Evolutionary conservation across 192 early-diverging fungal species (phyloP).

Genomic region (Coemansia guatemalensis): DNA sequence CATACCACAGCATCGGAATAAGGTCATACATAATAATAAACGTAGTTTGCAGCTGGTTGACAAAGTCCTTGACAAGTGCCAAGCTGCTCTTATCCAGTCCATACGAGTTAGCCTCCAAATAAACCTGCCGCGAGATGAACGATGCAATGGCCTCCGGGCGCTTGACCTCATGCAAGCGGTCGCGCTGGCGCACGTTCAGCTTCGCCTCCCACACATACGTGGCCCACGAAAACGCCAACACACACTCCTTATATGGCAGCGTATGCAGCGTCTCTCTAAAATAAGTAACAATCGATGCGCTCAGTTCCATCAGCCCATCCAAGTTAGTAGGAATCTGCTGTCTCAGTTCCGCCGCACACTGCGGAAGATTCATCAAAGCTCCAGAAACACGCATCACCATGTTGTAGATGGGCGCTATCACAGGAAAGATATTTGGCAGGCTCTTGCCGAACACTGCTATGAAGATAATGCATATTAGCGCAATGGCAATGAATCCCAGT

Average conservation of each 20-base stretch:
- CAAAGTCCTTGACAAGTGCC: constrained; percentile 63
- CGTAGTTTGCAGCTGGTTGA: constrained; percentile 68
- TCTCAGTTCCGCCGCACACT: constrained; percentile 6
- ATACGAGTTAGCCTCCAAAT: constrained; percentile 81
- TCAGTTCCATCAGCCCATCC: constrained; percentile 18
- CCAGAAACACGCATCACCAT: constrained; percentile 18
- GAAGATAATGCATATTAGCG: constrained; percentile 35
- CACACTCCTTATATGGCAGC: constrained; percentile 78
- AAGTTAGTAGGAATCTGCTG: constrained; percentile 19
- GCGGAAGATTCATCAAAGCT: constrained; percentile 21
- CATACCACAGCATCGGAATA: constrained; percentile 73
- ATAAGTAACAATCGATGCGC: not conserved
- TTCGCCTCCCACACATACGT: constrained; percentile 83
- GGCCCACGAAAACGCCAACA: constrained; percentile 67
- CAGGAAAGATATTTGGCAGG: constrained; percentile 44
- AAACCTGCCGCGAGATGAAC: constrained; percentile 75
- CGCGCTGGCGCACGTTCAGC: constrained; percentile 79
- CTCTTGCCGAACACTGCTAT: constrained; percentile 34
- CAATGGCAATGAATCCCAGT: constrained; percentile 33
- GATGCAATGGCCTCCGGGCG: constrained; percentile 70
- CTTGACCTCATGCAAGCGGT: constrained; percentile 62
- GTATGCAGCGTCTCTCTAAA: constrained; percentile 26
- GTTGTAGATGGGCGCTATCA: constrained; percentile 37
- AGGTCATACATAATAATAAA: constrained; percentile 67
- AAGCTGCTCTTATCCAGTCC: constrained; percentile 82